Evolutionary conservation across 805 yeast genomes (phyloP).

Genomic region (Candida ipomoeae): DNA sequence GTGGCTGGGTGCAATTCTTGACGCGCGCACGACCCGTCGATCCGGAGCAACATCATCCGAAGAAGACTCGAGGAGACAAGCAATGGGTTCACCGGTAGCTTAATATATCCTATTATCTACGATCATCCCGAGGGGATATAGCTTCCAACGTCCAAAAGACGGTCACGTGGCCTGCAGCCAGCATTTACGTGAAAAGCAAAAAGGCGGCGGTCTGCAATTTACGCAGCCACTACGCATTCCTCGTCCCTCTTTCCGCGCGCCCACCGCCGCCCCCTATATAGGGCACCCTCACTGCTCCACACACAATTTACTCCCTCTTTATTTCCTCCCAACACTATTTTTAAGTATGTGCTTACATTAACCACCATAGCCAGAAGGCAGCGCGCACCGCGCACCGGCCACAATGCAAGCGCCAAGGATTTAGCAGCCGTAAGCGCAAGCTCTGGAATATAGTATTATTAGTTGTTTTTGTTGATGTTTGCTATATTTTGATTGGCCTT

Average conservation of each 20-base stretch:
- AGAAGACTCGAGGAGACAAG: neutral
- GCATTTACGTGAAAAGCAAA: constrained; percentile 7
- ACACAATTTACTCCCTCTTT: constrained; percentile 14
- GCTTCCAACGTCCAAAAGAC: neutral
- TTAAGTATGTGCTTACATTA: constrained; percentile 17
- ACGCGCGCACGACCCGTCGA: neutral
- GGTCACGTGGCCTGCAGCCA: neutral
- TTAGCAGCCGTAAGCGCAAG: neutral
- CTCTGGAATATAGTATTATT: neutral
- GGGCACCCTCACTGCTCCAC: constrained; percentile 18
- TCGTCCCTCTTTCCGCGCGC: constrained; percentile 16
- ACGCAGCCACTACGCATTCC: constrained; percentile 18
- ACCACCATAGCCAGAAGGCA: constrained; percentile 1
- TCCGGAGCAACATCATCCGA: neutral
- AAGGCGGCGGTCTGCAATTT: constrained; percentile 12
- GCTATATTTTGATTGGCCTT: neutral
- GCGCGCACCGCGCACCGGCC: constrained; percentile 14
- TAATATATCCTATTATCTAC: too few relatives aligned
- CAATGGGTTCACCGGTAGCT: neutral
- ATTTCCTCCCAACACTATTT: constrained; percentile 19
- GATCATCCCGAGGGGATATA: too few relatives aligned
- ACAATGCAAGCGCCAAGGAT: neutral
- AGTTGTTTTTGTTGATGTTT: neutral
- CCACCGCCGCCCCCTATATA: constrained; percentile 18
- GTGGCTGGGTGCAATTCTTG: neutral